Evolutionary conservation across 73 alveolate genomes (phyloP), one percentile per base, ranked within the genome.

Genomic region (Paramecium tetraurelia): DNA sequence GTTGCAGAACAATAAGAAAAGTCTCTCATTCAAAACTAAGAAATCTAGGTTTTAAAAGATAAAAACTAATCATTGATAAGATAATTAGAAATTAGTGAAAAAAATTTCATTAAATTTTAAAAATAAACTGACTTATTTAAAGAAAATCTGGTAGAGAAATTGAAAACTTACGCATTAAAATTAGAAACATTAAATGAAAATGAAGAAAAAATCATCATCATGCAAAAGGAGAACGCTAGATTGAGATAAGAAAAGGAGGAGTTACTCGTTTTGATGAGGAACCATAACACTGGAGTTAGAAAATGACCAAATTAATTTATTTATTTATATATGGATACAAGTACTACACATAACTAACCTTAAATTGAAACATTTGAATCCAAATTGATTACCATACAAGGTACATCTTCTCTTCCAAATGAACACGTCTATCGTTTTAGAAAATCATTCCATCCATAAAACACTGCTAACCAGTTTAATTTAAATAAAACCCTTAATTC

Each of bases 191-290:
- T 80, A 18, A 80, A 80, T 48, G 90, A 80, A 16, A 80, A 80
- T 24, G 90, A 80, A 44, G 90, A 80, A 46, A 41, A 44, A 41
- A 31, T 80, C 9, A 21, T 44, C n/a, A 21, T 24, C 5, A 80
- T 80, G 70, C 35, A 44, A 22, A 41, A 44, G 8, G 90, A 80
- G 38, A 80, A 80, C 46, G 33, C 63, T 0, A 41, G 90, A 48
- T 43, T 80, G n/a, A 80, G 43, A 80, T 80, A 80, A 22, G 90
- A 80, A 44, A 80, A 80, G 12, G 90, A 80, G 72, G 90, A 80
- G 35, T 46, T 80, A 41, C 86, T 72, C 29, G n/a, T 53, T 53
- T 33, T 53, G 35, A 53, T 53, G 31, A 53, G 14, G 33, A 53
- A 53, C 9, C n/a, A 53, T 7, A 53, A 53, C 21, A 53, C 18